phyloP scores from a whole-genome alignment of 2,329 filamentous ascomycete genomes.

The Alternaria sp. region DNA sequence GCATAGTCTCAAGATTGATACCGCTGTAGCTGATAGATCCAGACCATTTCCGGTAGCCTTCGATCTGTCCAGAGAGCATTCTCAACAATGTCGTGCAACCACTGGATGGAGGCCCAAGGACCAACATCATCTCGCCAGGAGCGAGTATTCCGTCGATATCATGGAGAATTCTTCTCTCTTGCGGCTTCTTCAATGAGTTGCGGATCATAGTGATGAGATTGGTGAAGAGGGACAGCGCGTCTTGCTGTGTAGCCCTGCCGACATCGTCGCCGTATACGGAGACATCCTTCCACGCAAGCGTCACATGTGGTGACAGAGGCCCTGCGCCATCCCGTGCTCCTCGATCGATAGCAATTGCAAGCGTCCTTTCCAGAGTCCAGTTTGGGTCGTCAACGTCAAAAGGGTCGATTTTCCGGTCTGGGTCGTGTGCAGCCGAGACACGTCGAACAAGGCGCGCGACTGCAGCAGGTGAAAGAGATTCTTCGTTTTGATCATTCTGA shows the following conservation, averaged over 20 bases:
- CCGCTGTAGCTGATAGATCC: neutral
- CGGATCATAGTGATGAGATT: neutral
- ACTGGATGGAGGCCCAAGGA: constrained; percentile 56
- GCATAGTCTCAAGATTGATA: neutral
- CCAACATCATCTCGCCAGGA: constrained; percentile 53
- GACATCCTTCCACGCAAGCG: neutral
- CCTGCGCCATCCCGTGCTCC: neutral
- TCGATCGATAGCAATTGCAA: neutral
- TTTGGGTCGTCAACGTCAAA: neutral
- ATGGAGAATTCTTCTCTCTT: neutral
- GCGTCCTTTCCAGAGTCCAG: neutral
- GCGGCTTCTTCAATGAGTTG: neutral
- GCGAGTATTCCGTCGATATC: neutral
- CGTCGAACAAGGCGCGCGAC: neutral
- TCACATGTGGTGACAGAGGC: neutral
- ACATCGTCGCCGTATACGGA: neutral
- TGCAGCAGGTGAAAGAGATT: neutral
- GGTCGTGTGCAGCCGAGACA: neutral
- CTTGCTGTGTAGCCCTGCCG: neutral
- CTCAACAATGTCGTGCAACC: constrained; percentile 70
- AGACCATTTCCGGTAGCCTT: neutral
- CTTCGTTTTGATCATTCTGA: neutral
- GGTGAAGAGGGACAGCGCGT: neutral
- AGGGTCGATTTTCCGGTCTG: neutral
- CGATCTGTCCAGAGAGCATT: constrained; percentile 50